Base-by-base conservation (phyloP, 805 yeast genomes). In the Pichia membranifaciens region DNA sequence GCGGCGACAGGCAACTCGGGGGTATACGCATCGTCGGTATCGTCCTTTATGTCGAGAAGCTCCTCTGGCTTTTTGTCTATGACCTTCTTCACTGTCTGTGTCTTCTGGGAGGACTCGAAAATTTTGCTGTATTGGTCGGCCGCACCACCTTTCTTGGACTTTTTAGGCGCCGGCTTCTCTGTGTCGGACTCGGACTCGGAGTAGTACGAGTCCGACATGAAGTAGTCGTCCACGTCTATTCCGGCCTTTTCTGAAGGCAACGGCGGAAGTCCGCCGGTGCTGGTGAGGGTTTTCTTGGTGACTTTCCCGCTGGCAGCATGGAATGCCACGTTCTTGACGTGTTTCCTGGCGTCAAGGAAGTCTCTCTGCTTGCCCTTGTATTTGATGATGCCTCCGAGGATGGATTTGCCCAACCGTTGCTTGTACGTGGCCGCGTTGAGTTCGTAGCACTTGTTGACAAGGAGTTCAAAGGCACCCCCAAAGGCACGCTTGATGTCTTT, bases 401-500 rank as follows among this genome's bases (percentile, higher is more conserved):
- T 81, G 55, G 87, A 83, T 63, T 77, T 78, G 0, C 88, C 90
- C 6, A 80, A 55, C 50, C 96, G 68, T 45, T 76, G 73, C 56
- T 78, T 82, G 58, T 82, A 84, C 0, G 86, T 70, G 0, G 87
- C 79, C 13, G 68, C 64, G 56, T 86, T 76, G 65, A 88, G 67
- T 39, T 80, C 86, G 62, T 82, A 87, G 60, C 96, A 87, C 54
- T 81, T 78, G 55, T 82, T 84, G 0, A 81, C 77, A 32, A 89
- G 67, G 45, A 88, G 61, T 58, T 86, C 93, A 67, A 74, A 89
- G 0, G 96, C 96, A 36, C 96, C 96, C 16, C 83, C 82, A 68
- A 91, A 89, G 0, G 96, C 87, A 55, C 87, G 81, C 59, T 85
- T 87, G 48, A 91, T 75, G 56, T 83, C 87, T 34, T 87, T 67